Conservation (phyloP, 1,284 basidiomycete genomes). For the Leccinum glutinopallens region DNA sequence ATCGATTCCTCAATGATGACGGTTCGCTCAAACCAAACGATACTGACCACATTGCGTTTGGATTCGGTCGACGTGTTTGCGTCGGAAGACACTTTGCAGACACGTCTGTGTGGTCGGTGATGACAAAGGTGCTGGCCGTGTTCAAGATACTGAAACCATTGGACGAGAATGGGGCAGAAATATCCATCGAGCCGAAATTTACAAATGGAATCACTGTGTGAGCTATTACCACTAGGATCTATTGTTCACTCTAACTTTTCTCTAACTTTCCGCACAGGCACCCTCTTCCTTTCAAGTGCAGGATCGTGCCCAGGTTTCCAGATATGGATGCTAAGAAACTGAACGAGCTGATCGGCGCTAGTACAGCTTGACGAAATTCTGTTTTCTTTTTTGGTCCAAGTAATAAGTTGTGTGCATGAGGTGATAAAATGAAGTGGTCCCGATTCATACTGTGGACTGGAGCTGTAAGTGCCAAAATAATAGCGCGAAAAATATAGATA, state of each 20-base stretch:
- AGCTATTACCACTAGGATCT: background rate
- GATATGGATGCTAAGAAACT: constrained; percentile 12
- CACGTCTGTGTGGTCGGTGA: constrained; percentile 7
- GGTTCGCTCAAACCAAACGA: constrained; percentile 11
- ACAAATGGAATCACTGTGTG: background rate
- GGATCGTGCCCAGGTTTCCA: constrained; percentile 15
- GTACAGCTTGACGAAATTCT: background rate
- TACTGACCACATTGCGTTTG: constrained; percentile 6
- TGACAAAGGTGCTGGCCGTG: background rate
- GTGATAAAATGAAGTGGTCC: too few relatives aligned
- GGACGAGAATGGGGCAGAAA: background rate
- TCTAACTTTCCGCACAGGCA: constrained; percentile 6
- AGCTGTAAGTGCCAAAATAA: too few relatives aligned
- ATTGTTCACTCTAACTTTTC: background rate
- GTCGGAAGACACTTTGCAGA: constrained; percentile 16
- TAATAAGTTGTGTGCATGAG: too few relatives aligned
- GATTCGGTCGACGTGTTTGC: constrained; percentile 14
- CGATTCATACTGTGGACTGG: too few relatives aligned
- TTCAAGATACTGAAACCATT: constrained; percentile 4
- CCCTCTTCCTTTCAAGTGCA: constrained; percentile 13
- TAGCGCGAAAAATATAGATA: too few relatives aligned
- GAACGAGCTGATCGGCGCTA: constrained; percentile 14
- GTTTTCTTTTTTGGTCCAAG: background rate
- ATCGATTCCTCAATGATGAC: constrained; percentile 19
- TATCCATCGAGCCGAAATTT: background rate